Evolutionary conservation across 2,329 filamentous ascomycete genomes (phyloP), one percentile per base, ranked within the genome.

Genomic region (Colletotrichum sojae): DNA sequence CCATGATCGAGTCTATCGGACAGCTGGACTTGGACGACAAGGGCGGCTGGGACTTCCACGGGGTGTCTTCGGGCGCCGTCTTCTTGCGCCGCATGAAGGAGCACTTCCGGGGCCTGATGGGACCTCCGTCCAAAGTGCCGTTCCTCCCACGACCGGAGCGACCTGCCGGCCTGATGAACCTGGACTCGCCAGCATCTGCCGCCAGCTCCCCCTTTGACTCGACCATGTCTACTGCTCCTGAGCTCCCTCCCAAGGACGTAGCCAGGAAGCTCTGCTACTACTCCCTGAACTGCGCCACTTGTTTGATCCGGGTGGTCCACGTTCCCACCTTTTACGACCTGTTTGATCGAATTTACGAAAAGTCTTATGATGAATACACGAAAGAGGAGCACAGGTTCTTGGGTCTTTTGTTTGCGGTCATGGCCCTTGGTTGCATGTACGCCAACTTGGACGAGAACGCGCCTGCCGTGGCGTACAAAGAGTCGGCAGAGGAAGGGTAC

Each of bases 11-110:
- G 77, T 93, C 93, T 49, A 94, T 95, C 3, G 96, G 95, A 43
- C 93, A 95, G 77, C 86, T 99, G 18, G 95, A 98, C 75, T 86
- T 98, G 40, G 94, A 97, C 75, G 95, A 98, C 73, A 90, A 91
- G 74, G 95, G 95, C 49, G 90, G 96, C 74, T 97, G 94, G 90
- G 95, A 98, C 79, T 99, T 97, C 75, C 94, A 97, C 76, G 96
- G 96, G 55, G 92, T 93, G 72, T 98, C 95, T 0, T 98, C 96
- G 0, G 95, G 95, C 3, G 88, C 95, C 51, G 94, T 95, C 71
- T 99, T 98, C 78, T 87, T 98, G 74, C 89, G 90, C 72, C 90
- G 93, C 63, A 91, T 99, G 87, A 92, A 94, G 75, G 93, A 97
- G 75, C 92, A 97, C 76, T 93, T 98, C 73, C 92, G 93, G 52